Conservation (phyloP, 257 asterid species). For the Scutellaria barbata region DNA sequence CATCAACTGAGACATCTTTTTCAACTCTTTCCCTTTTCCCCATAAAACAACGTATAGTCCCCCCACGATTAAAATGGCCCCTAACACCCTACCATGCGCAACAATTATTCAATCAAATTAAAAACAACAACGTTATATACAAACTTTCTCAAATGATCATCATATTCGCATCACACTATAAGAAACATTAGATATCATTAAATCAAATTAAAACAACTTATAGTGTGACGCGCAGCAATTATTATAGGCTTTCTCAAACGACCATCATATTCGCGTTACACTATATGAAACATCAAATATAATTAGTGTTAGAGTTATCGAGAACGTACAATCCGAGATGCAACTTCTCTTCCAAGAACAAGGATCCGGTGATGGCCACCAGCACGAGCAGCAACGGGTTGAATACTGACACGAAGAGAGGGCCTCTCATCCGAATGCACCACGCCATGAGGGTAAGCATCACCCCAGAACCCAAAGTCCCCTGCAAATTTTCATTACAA, state of each 20-base stretch:
- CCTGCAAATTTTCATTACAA: conserved; percentile 37
- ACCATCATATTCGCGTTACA: too few relatives aligned
- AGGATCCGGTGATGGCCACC: conserved; percentile 61
- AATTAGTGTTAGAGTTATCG: background rate
- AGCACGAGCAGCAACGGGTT: conserved; percentile 63
- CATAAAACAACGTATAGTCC: conserved; percentile 61
- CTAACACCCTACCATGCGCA: conserved; percentile 46
- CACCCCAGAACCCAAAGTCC: conserved; percentile 55
- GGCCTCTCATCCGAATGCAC: conserved; percentile 62
- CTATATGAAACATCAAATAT: too few relatives aligned
- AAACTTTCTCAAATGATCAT: too few relatives aligned
- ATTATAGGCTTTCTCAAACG: too few relatives aligned
- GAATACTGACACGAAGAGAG: conserved; percentile 57
- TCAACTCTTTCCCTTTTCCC: conserved; percentile 56
- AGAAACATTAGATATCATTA: background rate
- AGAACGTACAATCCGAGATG: conserved; percentile 55
- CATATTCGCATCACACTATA: too few relatives aligned
- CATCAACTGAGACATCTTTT: conserved; percentile 40
- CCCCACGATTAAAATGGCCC: conserved; percentile 48
- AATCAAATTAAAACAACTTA: too few relatives aligned
- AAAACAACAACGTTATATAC: too few relatives aligned
- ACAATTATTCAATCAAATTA: too few relatives aligned
- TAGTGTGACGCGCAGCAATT: too few relatives aligned
- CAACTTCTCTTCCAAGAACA: conserved; percentile 55
- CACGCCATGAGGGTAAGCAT: conserved; percentile 52